Evolutionary conservation across 2,329 filamentous ascomycete species (phyloP), one percentile per base, ranked within the genome.

Genomic region (Pyrenochaeta sp.): DNA sequence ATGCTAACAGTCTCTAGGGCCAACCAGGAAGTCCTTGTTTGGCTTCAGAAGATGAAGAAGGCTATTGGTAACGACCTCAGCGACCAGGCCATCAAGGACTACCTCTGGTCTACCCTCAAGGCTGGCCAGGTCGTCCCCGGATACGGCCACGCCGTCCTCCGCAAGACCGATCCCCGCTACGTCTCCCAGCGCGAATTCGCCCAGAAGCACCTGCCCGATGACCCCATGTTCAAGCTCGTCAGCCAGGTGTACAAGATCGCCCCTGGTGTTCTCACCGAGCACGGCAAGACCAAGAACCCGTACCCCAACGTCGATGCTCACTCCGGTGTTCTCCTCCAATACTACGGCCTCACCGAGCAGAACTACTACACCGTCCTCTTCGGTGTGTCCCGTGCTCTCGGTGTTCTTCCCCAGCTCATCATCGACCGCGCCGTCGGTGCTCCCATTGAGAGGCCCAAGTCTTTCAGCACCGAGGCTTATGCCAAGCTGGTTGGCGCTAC

Each of bases 231-330:
- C 92, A 93, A 99, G 89, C 91, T 99, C 72, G 95, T 99, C 84
- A 96, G 91, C 88, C 95, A 99, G 86, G 95, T 99, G 73, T 99
- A 98, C 91, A 99, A 99, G 92, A 98, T 99, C 75, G 95, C 95
- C 67, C 95, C 95, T 67, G 91, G 90, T 77, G 95, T 99, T 75
- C 87, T 99, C 80, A 99, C 95, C 69, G 93, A 99, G 90, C 95
- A 99, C 86, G 95, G 95, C 85, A 99, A 99, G 92, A 98, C 94
- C 87, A 98, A 98, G 91, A 97, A 98, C 91, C 94, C 94, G 70
- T 98, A 87, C 88, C 95, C 95, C 82, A 98, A 98, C 86, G 93
- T 98, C 77, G 94, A 98, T 78, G 93, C 94, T 77, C 95, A 98
- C 91, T 97, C 93, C 32, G 95, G 95, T 87, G 95, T 99, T 70